Evolutionary conservation across 352 stramenopile species (phyloP).

Genomic region (Thraustotheca clavata): DNA sequence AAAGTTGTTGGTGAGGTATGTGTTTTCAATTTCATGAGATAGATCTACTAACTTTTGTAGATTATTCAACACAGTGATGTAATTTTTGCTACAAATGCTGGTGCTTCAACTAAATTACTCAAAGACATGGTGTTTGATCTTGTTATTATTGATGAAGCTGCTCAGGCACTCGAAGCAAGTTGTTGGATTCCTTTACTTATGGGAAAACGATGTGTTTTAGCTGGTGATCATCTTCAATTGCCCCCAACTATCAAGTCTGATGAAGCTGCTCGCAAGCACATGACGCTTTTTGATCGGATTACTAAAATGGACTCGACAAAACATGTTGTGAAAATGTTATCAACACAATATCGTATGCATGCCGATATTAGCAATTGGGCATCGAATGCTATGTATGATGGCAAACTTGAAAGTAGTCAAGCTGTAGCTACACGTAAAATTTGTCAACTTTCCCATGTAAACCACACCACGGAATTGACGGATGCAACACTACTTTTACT

Average conservation of each 20-base stretch:
- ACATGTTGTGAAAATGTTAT: constrained; percentile 86
- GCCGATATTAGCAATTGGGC: constrained; percentile 93
- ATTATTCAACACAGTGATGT: constrained; percentile 86
- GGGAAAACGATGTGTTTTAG: constrained; percentile 82
- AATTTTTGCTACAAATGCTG: constrained; percentile 95
- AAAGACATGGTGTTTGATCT: constrained; percentile 89
- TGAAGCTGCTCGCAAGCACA: constrained; percentile 61
- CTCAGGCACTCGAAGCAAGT: constrained; percentile 93
- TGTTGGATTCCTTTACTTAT: constrained; percentile 96
- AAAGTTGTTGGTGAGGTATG: constrained; percentile 87
- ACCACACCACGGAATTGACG: constrained; percentile 41
- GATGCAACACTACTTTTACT: constrained; percentile 82
- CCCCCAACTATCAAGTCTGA: constrained; percentile 95
- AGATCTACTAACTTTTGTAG: not conserved
- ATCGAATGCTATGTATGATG: constrained; percentile 92
- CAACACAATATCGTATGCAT: constrained; percentile 98
- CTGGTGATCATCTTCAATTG: constrained; percentile 95
- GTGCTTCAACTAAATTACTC: constrained; percentile 88
- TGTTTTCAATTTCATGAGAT: not conserved
- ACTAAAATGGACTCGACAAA: constrained; percentile 44
- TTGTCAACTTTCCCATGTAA: constrained; percentile 63
- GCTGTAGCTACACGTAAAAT: constrained; percentile 75
- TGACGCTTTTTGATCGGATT: constrained; percentile 95
- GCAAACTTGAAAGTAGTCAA: constrained; percentile 57
- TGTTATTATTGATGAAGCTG: constrained; percentile 96